Conservation (phyloP, 1,139 yeast genomes). For the Geotrichum phurueaensis region DNA sequence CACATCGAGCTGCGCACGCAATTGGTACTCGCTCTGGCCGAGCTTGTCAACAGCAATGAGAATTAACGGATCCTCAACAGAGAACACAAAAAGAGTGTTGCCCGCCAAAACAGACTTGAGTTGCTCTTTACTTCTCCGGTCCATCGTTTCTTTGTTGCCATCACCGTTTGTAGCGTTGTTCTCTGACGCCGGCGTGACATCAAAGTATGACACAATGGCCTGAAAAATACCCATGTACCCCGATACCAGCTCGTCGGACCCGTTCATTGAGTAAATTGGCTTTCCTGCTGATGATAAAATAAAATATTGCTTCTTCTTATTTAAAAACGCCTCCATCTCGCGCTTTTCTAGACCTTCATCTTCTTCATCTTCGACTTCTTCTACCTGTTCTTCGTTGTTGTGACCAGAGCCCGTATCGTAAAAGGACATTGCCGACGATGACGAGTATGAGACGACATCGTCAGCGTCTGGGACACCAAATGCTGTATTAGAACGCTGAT, state of each 20-base stretch:
- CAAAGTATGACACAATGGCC: conserved; percentile 58
- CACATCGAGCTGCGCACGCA: conserved; percentile 63
- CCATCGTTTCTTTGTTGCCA: conserved; percentile 1
- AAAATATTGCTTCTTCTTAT: conserved; percentile 61
- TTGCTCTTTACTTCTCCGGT: conserved; percentile 17
- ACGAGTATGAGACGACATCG: conserved; percentile 2
- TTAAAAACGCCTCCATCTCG: conserved; percentile 38
- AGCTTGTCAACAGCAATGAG: conserved; percentile 64
- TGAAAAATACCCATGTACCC: conserved; percentile 65
- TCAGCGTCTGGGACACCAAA: conserved; percentile 5
- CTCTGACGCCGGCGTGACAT: conserved; percentile 30
- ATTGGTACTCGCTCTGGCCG: conserved; percentile 49
- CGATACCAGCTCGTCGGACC: conserved; percentile 61
- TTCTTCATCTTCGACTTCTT: conserved; percentile 16
- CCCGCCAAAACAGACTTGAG: conserved; percentile 31
- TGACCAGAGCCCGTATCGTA: not conserved
- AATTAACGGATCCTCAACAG: conserved; percentile 63
- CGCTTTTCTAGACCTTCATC: conserved; percentile 19
- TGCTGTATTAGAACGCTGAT: not conserved
- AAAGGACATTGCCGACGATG: conserved; percentile 9
- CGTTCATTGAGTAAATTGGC: conserved; percentile 79
- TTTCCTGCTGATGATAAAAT: conserved; percentile 89
- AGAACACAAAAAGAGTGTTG: conserved; percentile 51
- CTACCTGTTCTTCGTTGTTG: conserved; percentile 1
- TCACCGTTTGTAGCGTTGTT: not conserved